Conservation (phyloP, 495 filamentous ascomycete genomes). For the Tuber indicum region DNA sequence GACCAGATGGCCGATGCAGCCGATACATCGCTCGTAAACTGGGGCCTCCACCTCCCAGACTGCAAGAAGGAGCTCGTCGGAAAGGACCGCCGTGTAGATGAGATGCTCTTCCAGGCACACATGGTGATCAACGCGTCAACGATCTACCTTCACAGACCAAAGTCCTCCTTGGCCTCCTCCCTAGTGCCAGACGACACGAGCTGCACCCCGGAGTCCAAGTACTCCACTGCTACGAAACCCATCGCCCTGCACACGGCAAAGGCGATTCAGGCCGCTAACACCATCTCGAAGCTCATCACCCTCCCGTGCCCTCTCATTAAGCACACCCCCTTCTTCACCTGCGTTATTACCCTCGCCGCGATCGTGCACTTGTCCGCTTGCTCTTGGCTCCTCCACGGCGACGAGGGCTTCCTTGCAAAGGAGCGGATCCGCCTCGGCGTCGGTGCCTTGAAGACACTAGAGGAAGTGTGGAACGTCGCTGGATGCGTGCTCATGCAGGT, state of each 20-base stretch:
- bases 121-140: slow-evolving; percentile 71
- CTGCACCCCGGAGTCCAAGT: slow-evolving; percentile 52
- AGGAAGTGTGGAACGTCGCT: slow-evolving; percentile 71
- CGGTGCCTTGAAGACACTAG: slow-evolving; percentile 69
- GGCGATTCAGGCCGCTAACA: slow-evolving; percentile 67
- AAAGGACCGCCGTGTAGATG: slow-evolving; percentile 64
- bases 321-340: slow-evolving; percentile 87
- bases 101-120: slow-evolving; percentile 86
- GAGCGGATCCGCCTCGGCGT: slow-evolving; percentile 75
- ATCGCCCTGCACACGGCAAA: slow-evolving; percentile 68
- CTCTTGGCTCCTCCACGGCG: slow-evolving; percentile 56
- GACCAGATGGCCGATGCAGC: slow-evolving; percentile 48
- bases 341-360: slow-evolving; percentile 64
- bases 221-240: slow-evolving; percentile 51
- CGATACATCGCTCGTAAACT: slow-evolving; percentile 72
- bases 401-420: slow-evolving; percentile 63
- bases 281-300: slow-evolving; percentile 69
- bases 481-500: slow-evolving; percentile 67
- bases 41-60: slow-evolving; percentile 70
- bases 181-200: slow-evolving; percentile 52
- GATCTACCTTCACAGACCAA: slow-evolving; percentile 68
- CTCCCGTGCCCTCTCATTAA: slow-evolving; percentile 64
- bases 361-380: slow-evolving; percentile 58
- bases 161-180: slow-evolving; percentile 55
- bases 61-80: slow-evolving; percentile 66